Conservation (phyloP, 2,329 filamentous ascomycete genomes). For the Pseudohalonectria lignicola region DNA sequence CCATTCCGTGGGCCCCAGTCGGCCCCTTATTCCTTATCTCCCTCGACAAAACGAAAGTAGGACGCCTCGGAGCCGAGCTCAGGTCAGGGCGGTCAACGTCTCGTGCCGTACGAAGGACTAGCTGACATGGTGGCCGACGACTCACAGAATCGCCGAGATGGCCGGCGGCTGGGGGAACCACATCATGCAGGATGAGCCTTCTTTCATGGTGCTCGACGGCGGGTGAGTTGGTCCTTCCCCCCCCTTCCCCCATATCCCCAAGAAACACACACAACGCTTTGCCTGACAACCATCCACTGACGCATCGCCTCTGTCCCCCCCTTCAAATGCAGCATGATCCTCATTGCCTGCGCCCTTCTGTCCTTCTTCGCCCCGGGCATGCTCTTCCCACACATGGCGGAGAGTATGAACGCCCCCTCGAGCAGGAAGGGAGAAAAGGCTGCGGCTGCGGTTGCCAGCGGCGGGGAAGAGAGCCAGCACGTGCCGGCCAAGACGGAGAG, state of each 20-base stretch:
- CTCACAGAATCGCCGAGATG: slow-evolving; percentile 53
- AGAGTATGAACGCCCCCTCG: slow-evolving; percentile 15
- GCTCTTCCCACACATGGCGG: slow-evolving; percentile 43
- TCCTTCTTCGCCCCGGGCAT: slow-evolving; percentile 42
- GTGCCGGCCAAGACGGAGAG: too few species aligned
- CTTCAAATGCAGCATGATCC: slow-evolving; percentile 26
- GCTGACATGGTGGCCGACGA: too few species aligned
- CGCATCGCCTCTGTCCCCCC: neutral
- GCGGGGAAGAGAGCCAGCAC: neutral
- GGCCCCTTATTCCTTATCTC: too few species aligned
- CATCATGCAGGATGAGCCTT: slow-evolving; percentile 39
- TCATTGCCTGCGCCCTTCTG: slow-evolving; percentile 36
- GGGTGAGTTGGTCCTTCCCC: slow-evolving; percentile 21
- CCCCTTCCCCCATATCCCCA: neutral
- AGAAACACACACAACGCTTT: neutral
- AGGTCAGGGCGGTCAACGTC: too few species aligned
- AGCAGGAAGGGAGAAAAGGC: slow-evolving; percentile 11
- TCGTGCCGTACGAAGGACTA: too few species aligned
- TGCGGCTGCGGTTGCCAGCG: neutral
- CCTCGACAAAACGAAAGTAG: too few species aligned
- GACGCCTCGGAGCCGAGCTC: too few species aligned
- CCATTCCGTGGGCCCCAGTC: too few species aligned
- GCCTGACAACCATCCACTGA: slow-evolving; percentile 2
- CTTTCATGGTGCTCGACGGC: slow-evolving; percentile 43
- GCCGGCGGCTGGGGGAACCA: slow-evolving; percentile 51